A percentile compares a stretch with the other conserved stretches of the same genome.
These are phyloP conservation scores for Mortierella sp. DNA, from an alignment of 371 early-diverging fungal genomes.

Conservation along the genomic window DNA sequence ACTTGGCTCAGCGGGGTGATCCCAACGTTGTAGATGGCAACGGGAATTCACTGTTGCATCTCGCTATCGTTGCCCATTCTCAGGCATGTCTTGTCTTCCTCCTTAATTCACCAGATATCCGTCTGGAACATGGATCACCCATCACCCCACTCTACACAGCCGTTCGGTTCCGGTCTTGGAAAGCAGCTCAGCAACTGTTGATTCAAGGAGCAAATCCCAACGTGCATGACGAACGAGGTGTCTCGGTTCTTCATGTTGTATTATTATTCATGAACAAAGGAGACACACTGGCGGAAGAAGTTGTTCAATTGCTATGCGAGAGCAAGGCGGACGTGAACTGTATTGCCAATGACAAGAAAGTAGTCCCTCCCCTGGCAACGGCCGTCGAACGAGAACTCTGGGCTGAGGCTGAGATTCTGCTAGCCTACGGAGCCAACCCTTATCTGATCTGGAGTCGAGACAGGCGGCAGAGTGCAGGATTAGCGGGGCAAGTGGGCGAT, in stretches of 20 bases:
- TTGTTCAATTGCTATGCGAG: constrained; percentile 50
- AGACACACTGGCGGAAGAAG: constrained; percentile 47
- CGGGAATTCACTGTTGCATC: constrained; percentile 47
- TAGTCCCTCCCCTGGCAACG: constrained; percentile 30
- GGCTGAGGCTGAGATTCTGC: constrained; percentile 51
- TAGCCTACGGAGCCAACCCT: constrained; percentile 52
- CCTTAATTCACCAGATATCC: constrained; percentile 42
- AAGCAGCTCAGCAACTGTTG: constrained; percentile 47
- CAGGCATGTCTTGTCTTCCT: constrained; percentile 49
- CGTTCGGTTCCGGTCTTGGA: constrained; percentile 52
- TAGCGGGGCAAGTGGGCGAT: constrained; percentile 19
- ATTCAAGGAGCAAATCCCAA: constrained; percentile 48
- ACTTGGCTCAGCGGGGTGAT: constrained; percentile 38
- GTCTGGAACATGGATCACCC: constrained; percentile 47
- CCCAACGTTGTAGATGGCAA: constrained; percentile 50
- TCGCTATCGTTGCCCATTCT: constrained; percentile 46
- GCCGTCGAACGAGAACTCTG: constrained; percentile 51
- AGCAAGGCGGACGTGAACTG: constrained; percentile 48
- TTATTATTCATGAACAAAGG: constrained; percentile 48
- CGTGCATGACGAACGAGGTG: constrained; percentile 49
- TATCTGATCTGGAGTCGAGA: constrained; percentile 42
- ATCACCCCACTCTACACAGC: constrained; percentile 51
- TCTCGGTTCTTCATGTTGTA: constrained; percentile 46
- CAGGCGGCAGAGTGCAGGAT: constrained; percentile 29
- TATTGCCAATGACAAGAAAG: constrained; percentile 40